Base-by-base conservation (phyloP, 139 green algal species). In the Edaphochlamys debaryana region DNA sequence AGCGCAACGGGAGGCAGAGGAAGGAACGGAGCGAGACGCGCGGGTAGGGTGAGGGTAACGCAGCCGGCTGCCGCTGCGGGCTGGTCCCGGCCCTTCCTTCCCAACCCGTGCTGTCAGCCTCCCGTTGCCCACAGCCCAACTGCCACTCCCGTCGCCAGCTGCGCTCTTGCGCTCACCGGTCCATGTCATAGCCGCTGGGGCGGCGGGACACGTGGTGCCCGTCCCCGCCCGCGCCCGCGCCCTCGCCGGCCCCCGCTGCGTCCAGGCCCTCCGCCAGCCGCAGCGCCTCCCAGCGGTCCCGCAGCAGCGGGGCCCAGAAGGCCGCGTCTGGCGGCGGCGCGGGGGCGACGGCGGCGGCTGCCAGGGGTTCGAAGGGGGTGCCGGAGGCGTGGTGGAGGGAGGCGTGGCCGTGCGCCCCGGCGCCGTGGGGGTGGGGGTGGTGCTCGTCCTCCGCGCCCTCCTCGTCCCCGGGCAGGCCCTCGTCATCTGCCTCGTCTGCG, bases 241-340 rank as follows among this genome's bases (percentile, higher is more conserved):
- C 54, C 72, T n/a, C 52, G 2, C 38, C 30, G 2, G 85, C 69
- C 29, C 66, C 74, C 32, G 42, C 79, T 4, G 79, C 42, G 58
- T 67, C 42, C 42, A 79, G 42, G 64, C 87, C 89, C 72, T 95
- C 92, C 63, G 94, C 90, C 17, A 60, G 48, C 75, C 87, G 79
- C 84, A 94, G 87, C 45, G 63, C 73, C 69, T 94, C 79, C 87
- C 90, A 95, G 17, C 85, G 79, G 34, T 80, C 69, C 17, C 84
- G 79, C 73, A 96, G 87, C 90, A 96, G 89, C 20, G 25, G 29
- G 11, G 84, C 86, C 93, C 93, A 96, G 85, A 91, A 94, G 32
- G 79, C 42, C 5, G 90, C 86, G 30, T 32, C 6, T n/a, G n/a
- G n/a, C n/a, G n/a, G n/a, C n/a, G n/a, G n/a, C 52, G 40, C 60